Percentiles rank a stretch among this genome's conserved stretches.
Conservation (phyloP, 1,284 basidiomycete species). For the Boletus holoroseus region DNA sequence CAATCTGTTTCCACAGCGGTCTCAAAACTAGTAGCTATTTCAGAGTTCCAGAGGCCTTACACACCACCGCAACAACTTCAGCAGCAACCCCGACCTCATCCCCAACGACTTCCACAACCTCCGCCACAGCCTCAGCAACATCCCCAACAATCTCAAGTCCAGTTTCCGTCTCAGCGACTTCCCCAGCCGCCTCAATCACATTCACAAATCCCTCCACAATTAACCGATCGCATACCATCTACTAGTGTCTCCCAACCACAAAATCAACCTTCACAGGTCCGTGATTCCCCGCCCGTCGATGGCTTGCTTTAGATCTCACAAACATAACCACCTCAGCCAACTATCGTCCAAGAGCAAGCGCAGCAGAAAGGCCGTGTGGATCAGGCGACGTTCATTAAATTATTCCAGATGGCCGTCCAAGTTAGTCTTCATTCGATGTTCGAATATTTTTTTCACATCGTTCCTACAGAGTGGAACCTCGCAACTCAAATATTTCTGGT, state of each 20-base stretch:
- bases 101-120: neutral
- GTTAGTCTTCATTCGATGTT: constrained; percentile 17
- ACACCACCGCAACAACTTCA: constrained; percentile 5
- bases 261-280: constrained; percentile 5
- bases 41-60: neutral
- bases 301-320: neutral
- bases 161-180: constrained; percentile 1
- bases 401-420: constrained; percentile 22
- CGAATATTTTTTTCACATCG: constrained; percentile 3
- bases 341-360: constrained; percentile 3
- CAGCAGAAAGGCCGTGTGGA: neutral
- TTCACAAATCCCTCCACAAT: neutral
- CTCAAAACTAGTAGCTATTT: neutral
- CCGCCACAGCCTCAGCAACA: constrained; percentile 1
- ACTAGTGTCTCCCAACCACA: constrained; percentile 3
- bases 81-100: neutral
- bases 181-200: neutral
- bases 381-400: constrained; percentile 19
- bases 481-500: constrained; percentile 14
- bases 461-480: constrained; percentile 17
- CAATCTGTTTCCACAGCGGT: neutral
- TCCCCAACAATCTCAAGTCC: constrained; percentile 1
- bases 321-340: neutral
- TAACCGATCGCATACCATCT: neutral
- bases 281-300: neutral